Conservation (phyloP, 306 rosid species). For the Cicer arietinum region DNA sequence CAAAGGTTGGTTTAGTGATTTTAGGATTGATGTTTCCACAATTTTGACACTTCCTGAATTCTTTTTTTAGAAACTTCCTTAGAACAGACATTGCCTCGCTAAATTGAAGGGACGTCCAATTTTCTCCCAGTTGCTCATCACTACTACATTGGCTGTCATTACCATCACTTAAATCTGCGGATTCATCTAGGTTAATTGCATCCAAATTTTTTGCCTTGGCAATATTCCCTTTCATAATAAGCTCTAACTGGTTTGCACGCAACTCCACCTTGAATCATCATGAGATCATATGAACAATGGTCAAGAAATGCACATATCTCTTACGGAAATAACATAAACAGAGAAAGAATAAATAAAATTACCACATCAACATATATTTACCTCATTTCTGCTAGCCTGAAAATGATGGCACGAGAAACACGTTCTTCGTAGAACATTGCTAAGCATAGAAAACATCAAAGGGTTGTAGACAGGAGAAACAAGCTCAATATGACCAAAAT, state of each 20-base stretch:
- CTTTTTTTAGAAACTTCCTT: slow-evolving; percentile 47
- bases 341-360: background rate
- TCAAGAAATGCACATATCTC: slow-evolving; percentile 30
- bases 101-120: slow-evolving; percentile 83
- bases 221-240: slow-evolving; percentile 69
- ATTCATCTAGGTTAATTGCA: slow-evolving; percentile 39
- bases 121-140: slow-evolving; percentile 45
- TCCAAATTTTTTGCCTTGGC: slow-evolving; percentile 61
- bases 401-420: slow-evolving; percentile 74
- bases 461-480: slow-evolving; percentile 77
- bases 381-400: slow-evolving; percentile 50
- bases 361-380: slow-evolving; percentile 41
- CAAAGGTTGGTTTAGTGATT: slow-evolving; percentile 76
- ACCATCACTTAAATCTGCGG: slow-evolving; percentile 36
- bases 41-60: slow-evolving; percentile 49
- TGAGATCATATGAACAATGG: slow-evolving; percentile 18
- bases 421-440: slow-evolving; percentile 57
- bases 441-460: slow-evolving; percentile 64
- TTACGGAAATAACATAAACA: background rate
- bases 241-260: slow-evolving; percentile 63
- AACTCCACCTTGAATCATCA: slow-evolving; percentile 63
- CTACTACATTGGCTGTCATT: slow-evolving; percentile 36
- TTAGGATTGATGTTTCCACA: slow-evolving; percentile 58
- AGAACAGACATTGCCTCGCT: slow-evolving; percentile 71
- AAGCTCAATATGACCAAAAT: slow-evolving; percentile 88